Base-by-base conservation (phyloP, 2,329 filamentous ascomycete species). In the Ascochyta clinopodiicola region DNA sequence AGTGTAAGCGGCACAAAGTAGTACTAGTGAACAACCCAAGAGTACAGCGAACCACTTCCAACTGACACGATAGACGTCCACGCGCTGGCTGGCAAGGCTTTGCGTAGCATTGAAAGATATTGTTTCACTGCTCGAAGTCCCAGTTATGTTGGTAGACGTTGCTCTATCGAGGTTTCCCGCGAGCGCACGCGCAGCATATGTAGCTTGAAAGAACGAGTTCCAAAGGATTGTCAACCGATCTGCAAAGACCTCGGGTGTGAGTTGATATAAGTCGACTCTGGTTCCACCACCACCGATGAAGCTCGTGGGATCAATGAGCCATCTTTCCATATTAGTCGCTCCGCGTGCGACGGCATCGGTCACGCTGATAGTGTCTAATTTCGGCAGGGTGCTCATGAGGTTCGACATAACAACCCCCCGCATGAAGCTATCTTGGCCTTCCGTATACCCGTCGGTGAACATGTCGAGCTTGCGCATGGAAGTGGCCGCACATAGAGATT, bases 151-250 rank as follows among this genome's bases (percentile, higher is more conserved):
- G 4, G 51, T 60, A 4, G 57, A 32, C 0, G 57, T 61, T 10
- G 70, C 51, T 21, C 66, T 68, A 12, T 46, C 27, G 2, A 72
- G 40, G 34, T 65, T 63, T 1, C 67, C 44, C 4, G 51, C 44
- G 1, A 54, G 39, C n/a, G 51, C 39, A 9, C 51, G 51, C 7
- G 66, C 64, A 7, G 63, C 69, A 47, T 66, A 73, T 10, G 69
- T 69, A 2, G 63, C 61, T 21, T 71, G 69, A 32, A 61, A 69
- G 39, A 71, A 73, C 0, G 66, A 63, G 19, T 71, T 72, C 48
- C 62, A 64, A 1, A 71, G 3, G 0, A 71, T 68, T 0, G 65
- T 68, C n/a, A 72, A 39, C 1, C 66, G 60, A 5, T 64, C 56
- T 1, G 60, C 61, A 15, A 71, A 61, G 2, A 61, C 19, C 2